Evolutionary conservation across 441 rosid genomes (phyloP).

Genomic region (Corymbia citriodora): DNA sequence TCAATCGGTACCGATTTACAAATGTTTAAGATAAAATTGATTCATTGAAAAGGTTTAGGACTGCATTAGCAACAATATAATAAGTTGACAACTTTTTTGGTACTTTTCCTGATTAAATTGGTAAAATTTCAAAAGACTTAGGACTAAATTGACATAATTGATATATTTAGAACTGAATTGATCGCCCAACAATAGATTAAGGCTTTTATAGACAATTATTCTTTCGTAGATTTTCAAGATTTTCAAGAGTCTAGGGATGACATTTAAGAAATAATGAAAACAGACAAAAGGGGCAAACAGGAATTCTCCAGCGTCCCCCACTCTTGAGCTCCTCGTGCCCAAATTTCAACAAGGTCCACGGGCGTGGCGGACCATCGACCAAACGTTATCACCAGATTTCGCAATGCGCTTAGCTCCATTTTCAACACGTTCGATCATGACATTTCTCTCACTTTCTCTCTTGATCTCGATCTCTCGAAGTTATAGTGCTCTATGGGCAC

Average conservation of each 20-base stretch:
- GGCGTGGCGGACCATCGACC: not conserved
- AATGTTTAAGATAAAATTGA: not conserved
- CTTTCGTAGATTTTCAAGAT: not conserved
- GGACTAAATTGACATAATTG: no score
- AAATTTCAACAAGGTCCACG: not conserved
- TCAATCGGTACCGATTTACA: not conserved
- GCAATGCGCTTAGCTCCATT: not conserved
- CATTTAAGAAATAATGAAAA: not conserved
- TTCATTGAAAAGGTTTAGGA: fast-evolving
- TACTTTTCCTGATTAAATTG: not conserved
- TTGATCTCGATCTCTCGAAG: not conserved
- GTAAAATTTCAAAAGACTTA: not conserved
- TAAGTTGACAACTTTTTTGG: not conserved
- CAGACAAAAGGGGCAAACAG: not conserved
- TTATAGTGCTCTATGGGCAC: not conserved
- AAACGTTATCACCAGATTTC: not conserved
- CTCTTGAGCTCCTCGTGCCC: not conserved
- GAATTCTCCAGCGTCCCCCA: not conserved
- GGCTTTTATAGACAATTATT: fast-evolving
- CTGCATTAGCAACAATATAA: fast-evolving
- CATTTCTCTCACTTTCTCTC: not conserved
- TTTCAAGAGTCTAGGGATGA: not conserved
- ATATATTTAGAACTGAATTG: no score
- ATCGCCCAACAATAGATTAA: no score
- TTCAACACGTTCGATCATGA: not conserved